Evolutionary conservation across 2,329 filamentous ascomycete species (phyloP).

Genomic region (Alternaria sp.): DNA sequence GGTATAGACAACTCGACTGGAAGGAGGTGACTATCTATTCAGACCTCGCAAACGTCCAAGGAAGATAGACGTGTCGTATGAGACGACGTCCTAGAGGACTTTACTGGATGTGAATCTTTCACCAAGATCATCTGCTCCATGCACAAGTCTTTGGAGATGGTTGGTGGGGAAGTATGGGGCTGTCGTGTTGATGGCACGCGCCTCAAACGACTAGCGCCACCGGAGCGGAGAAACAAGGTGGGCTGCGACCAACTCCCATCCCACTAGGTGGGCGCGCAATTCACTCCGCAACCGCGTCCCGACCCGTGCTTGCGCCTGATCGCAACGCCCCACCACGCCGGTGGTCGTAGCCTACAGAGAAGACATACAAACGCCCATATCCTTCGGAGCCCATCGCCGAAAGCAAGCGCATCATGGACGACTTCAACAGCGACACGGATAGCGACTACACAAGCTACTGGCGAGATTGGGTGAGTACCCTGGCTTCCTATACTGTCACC

Average conservation of each 20-base stretch:
- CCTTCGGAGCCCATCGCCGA: slow-evolving; percentile 3
- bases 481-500: slow-evolving; percentile 8
- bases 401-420: slow-evolving; percentile 73
- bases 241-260: slow-evolving; percentile 21
- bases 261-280: slow-evolving; percentile 31
- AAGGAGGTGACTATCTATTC: neutral
- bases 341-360: slow-evolving; percentile 18
- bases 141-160: neutral
- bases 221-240: slow-evolving; percentile 25
- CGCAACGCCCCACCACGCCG: slow-evolving; percentile 20
- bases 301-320: slow-evolving; percentile 21
- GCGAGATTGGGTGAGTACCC: slow-evolving; percentile 90
- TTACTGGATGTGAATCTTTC: neutral
- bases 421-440: slow-evolving; percentile 96
- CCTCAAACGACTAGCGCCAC: slow-evolving; percentile 11
- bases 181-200: slow-evolving; percentile 3
- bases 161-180: slow-evolving; percentile 15
- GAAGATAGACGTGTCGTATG: neutral
- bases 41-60: neutral
- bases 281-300: slow-evolving; percentile 30
- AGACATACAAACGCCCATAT: neutral
- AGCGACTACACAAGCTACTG: slow-evolving; percentile 99
- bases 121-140: neutral
- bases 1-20: too few relatives aligned
- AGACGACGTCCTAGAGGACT: neutral